Base-by-base conservation (phyloP, 2,329 filamentous ascomycete genomes). In the Fusarium sp. region DNA sequence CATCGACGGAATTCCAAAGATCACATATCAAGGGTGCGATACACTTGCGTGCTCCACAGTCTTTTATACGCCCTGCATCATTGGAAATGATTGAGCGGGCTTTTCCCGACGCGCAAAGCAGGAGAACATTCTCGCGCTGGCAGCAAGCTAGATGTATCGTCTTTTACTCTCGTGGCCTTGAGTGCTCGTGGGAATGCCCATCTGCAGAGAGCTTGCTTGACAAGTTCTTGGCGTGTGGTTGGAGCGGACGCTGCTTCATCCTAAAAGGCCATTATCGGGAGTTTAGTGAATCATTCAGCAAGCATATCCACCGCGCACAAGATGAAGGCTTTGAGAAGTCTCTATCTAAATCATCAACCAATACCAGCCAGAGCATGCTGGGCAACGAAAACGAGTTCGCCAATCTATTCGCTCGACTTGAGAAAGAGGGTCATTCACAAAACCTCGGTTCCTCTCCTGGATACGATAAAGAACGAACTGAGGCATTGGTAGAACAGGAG, bases 211-310 rank as follows among this genome's bases (percentile, higher is more conserved):
- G 81, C 0, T 71, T 88, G 4, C 74, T 81, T 21, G 75, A 80
- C 41, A 86, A 85, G 63, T 79, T 88, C 55, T 81, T 77, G 51
- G 74, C 74, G 18, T 80, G 81, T 68, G 83, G 82, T 23, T 88
- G 86, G 86, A 65, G 69, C 1, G 86, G 86, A 3, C 81, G 83
- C 42, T 84, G 81, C 62, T 88, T 88, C 69, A 78, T 88, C 10
- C 79, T 88, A 34, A 87, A 87, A 71, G 86, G 86, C 1, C 84
- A 86, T 55, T 88, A 85, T 72, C 81, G 82, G 48, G 86, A 88
- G 66, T 88, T 88, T 64, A 85, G 84, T 18, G 79, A 80, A 27
- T 85, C 84, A 0, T 88, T 86, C 66, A 82, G 83, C 63, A 83
- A 83, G 62, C 84, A 86, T 63, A 85, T 87, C 25, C 62, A 79